Conservation (phyloP, 768 basidiomycete species). For the Tricholoma sp. region DNA sequence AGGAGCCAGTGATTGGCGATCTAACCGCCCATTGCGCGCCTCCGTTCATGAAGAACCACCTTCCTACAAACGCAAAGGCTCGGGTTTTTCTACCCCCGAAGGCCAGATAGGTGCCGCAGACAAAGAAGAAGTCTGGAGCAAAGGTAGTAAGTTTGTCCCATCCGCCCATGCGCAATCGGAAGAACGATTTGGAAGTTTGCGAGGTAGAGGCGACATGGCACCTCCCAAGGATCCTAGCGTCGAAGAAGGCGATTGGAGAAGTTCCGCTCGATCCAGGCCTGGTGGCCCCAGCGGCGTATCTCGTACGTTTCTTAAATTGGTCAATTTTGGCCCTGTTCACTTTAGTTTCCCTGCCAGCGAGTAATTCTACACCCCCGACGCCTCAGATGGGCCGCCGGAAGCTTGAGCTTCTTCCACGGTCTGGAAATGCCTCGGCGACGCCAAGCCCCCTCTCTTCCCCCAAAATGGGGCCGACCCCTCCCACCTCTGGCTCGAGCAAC, state of each 20-base stretch:
- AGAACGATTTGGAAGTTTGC: constrained; percentile 41
- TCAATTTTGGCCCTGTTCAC: not conserved
- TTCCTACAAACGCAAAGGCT: constrained; percentile 50
- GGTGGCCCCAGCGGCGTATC: constrained; percentile 45
- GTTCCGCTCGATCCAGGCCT: constrained; percentile 34
- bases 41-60: constrained; percentile 42
- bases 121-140: constrained; percentile 73
- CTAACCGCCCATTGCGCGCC: constrained; percentile 39
- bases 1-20: constrained; percentile 66
- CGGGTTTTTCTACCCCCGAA: constrained; percentile 48
- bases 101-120: constrained; percentile 54
- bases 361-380: constrained; percentile 71
- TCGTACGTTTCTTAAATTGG: constrained; percentile 41
- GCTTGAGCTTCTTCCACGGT: constrained; percentile 81
- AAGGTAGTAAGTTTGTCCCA: constrained; percentile 70
- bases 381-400: constrained; percentile 76
- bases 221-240: constrained; percentile 40
- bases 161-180: constrained; percentile 33
- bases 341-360: constrained; percentile 39
- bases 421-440: constrained; percentile 57
- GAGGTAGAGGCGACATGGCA: constrained; percentile 49
- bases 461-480: constrained; percentile 49
- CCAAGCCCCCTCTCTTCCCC: constrained; percentile 79
- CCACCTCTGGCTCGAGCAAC: constrained; percentile 24
- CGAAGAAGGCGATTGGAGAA: constrained; percentile 76